Conservation (phyloP, 371 early-diverging fungal genomes). For the Lichtheimia ramosa region DNA sequence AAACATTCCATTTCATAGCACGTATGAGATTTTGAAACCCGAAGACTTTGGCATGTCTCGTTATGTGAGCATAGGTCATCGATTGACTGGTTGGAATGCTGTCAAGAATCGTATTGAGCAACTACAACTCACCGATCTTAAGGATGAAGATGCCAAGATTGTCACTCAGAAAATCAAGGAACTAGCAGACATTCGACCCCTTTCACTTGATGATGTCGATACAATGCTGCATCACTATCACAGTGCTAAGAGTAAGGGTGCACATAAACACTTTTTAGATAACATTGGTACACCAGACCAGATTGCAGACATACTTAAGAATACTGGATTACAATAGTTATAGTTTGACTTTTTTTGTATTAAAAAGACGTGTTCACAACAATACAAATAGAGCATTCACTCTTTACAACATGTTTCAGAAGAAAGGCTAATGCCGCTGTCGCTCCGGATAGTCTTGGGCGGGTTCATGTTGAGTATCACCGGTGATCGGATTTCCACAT, state of each 20-base stretch:
- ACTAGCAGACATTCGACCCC: slow-evolving; percentile 77
- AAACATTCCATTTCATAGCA: slow-evolving; percentile 18
- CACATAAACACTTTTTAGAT: slow-evolving; percentile 20
- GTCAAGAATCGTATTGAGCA: slow-evolving; percentile 94
- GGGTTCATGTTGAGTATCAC: neutral
- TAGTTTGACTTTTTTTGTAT: too few relatives aligned
- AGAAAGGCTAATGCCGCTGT: neutral
- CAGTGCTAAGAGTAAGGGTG: slow-evolving; percentile 28
- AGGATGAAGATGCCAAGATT: slow-evolving; percentile 86
- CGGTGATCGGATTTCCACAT: neutral
- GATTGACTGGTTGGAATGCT: slow-evolving; percentile 97
- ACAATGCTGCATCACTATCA: slow-evolving; percentile 36
- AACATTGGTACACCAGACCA: slow-evolving; percentile 28
- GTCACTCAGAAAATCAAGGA: slow-evolving; percentile 91
- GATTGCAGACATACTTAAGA: slow-evolving; percentile 7
- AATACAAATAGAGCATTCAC: too few relatives aligned
- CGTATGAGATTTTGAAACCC: slow-evolving; percentile 94
- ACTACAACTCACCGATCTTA: slow-evolving; percentile 67
- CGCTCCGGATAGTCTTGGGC: too few relatives aligned
- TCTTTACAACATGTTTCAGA: too few relatives aligned
- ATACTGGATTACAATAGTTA: too few relatives aligned
- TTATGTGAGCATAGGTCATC: slow-evolving; percentile 92
- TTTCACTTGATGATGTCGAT: slow-evolving; percentile 39
- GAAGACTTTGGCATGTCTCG: slow-evolving; percentile 96
- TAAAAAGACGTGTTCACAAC: too few relatives aligned